phyloP scores from a whole-genome alignment of 2,329 filamentous ascomycete genomes.

The Ophiostoma triangulosporum region DNA sequence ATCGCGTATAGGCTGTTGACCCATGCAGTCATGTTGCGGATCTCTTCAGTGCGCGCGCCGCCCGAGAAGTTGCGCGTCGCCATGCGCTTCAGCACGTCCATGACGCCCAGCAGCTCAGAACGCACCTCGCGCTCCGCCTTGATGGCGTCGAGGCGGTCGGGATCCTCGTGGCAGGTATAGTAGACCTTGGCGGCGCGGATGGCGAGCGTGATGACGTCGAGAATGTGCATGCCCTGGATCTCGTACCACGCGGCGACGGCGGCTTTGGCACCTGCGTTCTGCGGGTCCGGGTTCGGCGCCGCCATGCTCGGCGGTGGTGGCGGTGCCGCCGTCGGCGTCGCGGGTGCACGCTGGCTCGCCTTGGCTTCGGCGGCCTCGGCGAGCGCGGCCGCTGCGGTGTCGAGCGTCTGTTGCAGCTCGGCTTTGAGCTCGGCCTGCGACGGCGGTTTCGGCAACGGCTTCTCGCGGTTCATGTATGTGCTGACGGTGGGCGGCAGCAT shows the following conservation, averaged over 20 bases:
- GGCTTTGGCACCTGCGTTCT: conserved; percentile 10
- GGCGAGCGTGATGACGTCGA: conserved; percentile 88
- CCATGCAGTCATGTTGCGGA: conserved; percentile 64
- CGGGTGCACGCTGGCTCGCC: conserved; percentile 10
- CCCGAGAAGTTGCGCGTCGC: conserved; percentile 75
- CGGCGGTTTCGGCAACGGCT: conserved; percentile 70
- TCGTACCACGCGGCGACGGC: conserved; percentile 54
- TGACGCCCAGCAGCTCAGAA: conserved; percentile 67
- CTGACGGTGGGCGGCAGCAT: conserved; percentile 96
- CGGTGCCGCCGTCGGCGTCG: background rate
- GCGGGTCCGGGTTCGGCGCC: background rate
- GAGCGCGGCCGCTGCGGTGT: conserved; percentile 55
- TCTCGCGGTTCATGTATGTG: conserved; percentile 80
- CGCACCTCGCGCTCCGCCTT: conserved; percentile 78
- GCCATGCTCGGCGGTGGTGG: conserved; percentile 3
- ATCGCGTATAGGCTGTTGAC: conserved; percentile 64
- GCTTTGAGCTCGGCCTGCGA: conserved; percentile 64
- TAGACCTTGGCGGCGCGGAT: conserved; percentile 93
- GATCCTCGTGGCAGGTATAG: conserved; percentile 83
- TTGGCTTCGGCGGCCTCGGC: conserved; percentile 38
- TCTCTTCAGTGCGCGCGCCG: conserved; percentile 68
- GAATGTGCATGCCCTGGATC: conserved; percentile 78
- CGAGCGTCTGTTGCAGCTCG: conserved; percentile 52
- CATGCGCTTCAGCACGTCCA: conserved; percentile 87
- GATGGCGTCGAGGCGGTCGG: conserved; percentile 72